Evolutionary conservation across 176 grass and related monocot genomes (phyloP).

Genomic region (Oryza australiensis): DNA sequence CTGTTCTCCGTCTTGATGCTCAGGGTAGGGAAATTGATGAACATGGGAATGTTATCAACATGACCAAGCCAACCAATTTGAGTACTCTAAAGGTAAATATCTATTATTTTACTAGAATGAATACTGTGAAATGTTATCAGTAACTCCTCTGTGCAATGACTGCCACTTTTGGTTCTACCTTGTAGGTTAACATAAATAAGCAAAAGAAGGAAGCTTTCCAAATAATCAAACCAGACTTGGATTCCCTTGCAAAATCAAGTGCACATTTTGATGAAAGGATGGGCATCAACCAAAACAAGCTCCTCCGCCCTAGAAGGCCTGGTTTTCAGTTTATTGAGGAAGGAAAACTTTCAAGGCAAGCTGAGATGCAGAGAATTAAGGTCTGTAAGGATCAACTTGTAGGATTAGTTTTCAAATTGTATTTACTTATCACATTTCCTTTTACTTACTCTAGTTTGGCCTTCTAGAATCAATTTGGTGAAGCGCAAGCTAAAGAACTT

Average conservation of each 20-base stretch:
- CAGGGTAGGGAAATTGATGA: slow-evolving; percentile 97
- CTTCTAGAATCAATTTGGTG: slow-evolving; percentile 92
- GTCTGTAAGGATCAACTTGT: slow-evolving; percentile 35
- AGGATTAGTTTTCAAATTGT: not conserved
- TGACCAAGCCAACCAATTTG: slow-evolving; percentile 68
- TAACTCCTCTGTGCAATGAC: not conserved
- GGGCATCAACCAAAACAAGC: slow-evolving; percentile 87
- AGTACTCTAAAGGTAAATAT: slow-evolving; percentile 93
- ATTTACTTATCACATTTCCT: slow-evolving; percentile 19
- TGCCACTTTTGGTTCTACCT: slow-evolving; percentile 24
- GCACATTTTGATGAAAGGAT: slow-evolving; percentile 89
- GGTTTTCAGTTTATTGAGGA: slow-evolving; percentile 93
- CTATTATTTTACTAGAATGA: not conserved
- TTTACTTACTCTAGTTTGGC: slow-evolving; percentile 24
- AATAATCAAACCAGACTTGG: slow-evolving; percentile 96
- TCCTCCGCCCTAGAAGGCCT: slow-evolving; percentile 81
- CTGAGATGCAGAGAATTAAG: slow-evolving; percentile 91
- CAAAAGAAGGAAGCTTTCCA: slow-evolving; percentile 98
- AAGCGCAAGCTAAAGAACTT: slow-evolving; percentile 91
- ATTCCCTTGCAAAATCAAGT: slow-evolving; percentile 75
- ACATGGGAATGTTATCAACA: slow-evolving; percentile 79
- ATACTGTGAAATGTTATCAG: slow-evolving; percentile 9
- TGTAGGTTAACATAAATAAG: slow-evolving; percentile 96
- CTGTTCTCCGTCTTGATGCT: slow-evolving; percentile 85
- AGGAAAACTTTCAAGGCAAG: slow-evolving; percentile 82